Evolutionary conservation across 768 basidiomycete species (phyloP).

Genomic region (Gloeopeniophorella convolvens): DNA sequence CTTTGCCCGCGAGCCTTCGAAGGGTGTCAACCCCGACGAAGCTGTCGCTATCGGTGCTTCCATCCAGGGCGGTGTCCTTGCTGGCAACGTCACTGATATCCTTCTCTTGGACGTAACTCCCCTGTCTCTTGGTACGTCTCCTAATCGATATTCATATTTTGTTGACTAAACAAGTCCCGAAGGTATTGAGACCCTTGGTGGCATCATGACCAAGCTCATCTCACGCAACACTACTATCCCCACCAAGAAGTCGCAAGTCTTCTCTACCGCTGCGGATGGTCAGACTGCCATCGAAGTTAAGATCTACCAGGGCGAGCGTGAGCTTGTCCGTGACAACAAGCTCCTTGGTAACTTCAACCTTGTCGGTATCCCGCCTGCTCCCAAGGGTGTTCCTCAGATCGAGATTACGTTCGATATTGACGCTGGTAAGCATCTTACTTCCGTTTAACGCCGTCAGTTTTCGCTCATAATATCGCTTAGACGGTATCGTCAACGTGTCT

Average conservation of each 20-base stretch:
- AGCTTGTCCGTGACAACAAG: constrained; percentile 97
- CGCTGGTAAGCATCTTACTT: constrained; percentile 50
- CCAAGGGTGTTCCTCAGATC: constrained; percentile 71
- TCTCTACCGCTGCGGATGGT: constrained; percentile 98
- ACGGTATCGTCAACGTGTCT: constrained; percentile 95
- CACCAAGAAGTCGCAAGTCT: constrained; percentile 98
- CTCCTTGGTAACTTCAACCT: constrained; percentile 99
- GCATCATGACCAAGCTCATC: constrained; percentile 99
- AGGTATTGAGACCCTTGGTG: constrained; percentile 94
- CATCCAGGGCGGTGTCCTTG: constrained; percentile 96
- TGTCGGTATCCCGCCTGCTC: constrained; percentile 87
- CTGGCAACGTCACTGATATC: constrained; percentile 94
- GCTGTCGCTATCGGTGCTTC: constrained; percentile 98
- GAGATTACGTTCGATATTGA: constrained; percentile 96
- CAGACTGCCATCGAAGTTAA: constrained; percentile 99
- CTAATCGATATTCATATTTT: not conserved
- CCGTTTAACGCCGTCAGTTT: not conserved
- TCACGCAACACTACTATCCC: constrained; percentile 98
- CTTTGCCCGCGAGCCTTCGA: constrained; percentile 95
- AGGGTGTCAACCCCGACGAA: constrained; percentile 99
- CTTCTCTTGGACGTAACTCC: constrained; percentile 94
- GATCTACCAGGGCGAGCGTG: constrained; percentile 99
- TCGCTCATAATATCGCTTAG: constrained; percentile 31
- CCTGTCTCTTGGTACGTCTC: constrained; percentile 76
- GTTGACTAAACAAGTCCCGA: not conserved